Evolutionary conservation across 805 yeast species (phyloP).

Genomic region (Torulaspora quercuum): DNA sequence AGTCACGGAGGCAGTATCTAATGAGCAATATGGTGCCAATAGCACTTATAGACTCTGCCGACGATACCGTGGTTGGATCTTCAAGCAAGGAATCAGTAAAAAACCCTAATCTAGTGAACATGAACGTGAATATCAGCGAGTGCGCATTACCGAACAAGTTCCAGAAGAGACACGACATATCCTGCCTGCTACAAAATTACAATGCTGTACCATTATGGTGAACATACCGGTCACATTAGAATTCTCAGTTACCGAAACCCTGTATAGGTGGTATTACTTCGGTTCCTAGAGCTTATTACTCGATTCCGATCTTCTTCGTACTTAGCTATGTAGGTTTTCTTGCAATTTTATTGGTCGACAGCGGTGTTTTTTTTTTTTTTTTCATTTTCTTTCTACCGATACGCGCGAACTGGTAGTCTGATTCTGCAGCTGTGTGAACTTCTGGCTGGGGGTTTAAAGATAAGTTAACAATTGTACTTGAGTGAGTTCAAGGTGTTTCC

Average conservation of each 20-base stretch:
- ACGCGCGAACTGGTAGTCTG: conserved; percentile 9
- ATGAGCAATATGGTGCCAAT: conserved; percentile 20
- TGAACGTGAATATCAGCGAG: too few species aligned
- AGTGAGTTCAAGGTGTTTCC: neutral
- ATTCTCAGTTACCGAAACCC: too few species aligned
- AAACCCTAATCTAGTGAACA: too few species aligned
- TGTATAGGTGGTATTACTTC: too few species aligned
- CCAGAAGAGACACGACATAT: conserved; percentile 9
- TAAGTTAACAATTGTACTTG: conserved; percentile 1
- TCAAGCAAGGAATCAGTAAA: neutral
- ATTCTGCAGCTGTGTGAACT: conserved; percentile 3
- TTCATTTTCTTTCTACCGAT: conserved; percentile 8
- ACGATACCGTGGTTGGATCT: neutral
- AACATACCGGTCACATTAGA: too few species aligned
- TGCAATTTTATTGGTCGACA: conserved; percentile 17
- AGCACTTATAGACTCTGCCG: conserved; percentile 4
- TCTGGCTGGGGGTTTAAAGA: conserved; percentile 6
- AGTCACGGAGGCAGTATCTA: conserved; percentile 1
- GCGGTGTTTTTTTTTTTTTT: conserved; percentile 7
- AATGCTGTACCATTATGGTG: conserved; percentile 14
- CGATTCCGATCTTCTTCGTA: conserved; percentile 1
- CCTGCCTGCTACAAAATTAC: conserved; percentile 7
- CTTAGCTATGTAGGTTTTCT: conserved; percentile 7
- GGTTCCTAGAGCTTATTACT: neutral
- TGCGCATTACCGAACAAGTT: conserved; percentile 8